phyloP scores from a whole-genome alignment of 2,329 filamentous ascomycete species.

The Chaetomiaceae sp. region DNA sequence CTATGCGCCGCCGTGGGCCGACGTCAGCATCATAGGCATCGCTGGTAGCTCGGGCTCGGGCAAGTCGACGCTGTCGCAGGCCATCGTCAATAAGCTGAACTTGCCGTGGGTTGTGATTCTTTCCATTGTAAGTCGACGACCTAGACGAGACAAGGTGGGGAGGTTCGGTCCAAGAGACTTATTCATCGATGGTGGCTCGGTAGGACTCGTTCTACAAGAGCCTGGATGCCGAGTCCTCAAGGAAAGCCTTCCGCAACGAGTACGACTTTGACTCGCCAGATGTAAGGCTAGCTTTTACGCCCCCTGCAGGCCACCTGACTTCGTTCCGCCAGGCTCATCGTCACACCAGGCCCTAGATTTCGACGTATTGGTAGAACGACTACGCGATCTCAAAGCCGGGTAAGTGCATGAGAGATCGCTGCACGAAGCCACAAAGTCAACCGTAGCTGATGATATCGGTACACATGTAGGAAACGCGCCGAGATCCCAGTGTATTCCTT shows the following conservation, averaged over 20 bases:
- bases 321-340: constrained; percentile 4
- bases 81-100: constrained; percentile 83
- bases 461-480: constrained; percentile 60
- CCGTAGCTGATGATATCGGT: constrained; percentile 10
- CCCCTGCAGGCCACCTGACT: background rate
- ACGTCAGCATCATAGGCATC: constrained; percentile 93
- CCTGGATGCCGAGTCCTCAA: constrained; percentile 70
- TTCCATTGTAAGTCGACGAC: constrained; percentile 76
- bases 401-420: constrained; percentile 38
- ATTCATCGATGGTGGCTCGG: background rate
- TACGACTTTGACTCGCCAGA: constrained; percentile 94
- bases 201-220: constrained; percentile 98
- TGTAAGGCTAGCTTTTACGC: constrained; percentile 30
- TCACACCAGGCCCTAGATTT: constrained; percentile 73
- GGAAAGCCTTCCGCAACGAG: constrained; percentile 78
- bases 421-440: background rate
- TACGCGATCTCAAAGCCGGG: constrained; percentile 87
- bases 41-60: constrained; percentile 91
- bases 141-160: background rate
- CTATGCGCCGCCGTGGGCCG: constrained; percentile 92
- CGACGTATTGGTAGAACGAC: constrained; percentile 71
- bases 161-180: background rate
- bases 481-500: constrained; percentile 97
- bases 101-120: constrained; percentile 97
- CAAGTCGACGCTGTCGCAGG: constrained; percentile 89